Conservation (phyloP, 768 basidiomycete genomes). For the Polyporus arcularius region DNA sequence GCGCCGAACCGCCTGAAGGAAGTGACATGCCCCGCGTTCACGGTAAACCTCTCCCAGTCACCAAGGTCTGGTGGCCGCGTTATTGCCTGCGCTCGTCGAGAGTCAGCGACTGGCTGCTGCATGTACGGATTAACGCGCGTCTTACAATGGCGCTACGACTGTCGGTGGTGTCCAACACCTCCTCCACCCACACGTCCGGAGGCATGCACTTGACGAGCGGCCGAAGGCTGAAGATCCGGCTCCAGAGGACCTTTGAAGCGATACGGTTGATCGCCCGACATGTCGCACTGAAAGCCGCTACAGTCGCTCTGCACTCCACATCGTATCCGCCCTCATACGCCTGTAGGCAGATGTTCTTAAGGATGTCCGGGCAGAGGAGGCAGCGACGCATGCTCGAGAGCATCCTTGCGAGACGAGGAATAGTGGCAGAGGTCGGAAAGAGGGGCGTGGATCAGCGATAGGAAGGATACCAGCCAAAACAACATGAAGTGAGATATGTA, state of each 20-base stretch:
- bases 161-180: background rate
- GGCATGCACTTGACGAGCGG: constrained; percentile 18
- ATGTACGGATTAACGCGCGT: background rate
- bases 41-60: constrained; percentile 12
- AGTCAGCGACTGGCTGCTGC: background rate
- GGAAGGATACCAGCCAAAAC: background rate
- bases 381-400: background rate
- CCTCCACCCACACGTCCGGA: constrained; percentile 10
- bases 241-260: constrained; percentile 13
- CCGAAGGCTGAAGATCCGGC: constrained; percentile 16
- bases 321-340: constrained; percentile 18
- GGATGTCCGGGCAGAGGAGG: constrained; percentile 5
- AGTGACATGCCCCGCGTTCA: constrained; percentile 6
- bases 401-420: background rate
- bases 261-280: constrained; percentile 10
- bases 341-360: constrained; percentile 17
- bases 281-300: constrained; percentile 9
- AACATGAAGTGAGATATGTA: background rate
- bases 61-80: constrained; percentile 9
- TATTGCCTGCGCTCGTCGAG: constrained; percentile 1
- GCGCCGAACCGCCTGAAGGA: constrained; percentile 19
- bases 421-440: background rate
- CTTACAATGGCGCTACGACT: constrained; percentile 8
- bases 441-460: background rate
- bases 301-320: constrained; percentile 11